phyloP scores from a whole-genome alignment of 148 eudicot genomes.

The Chenopodium suecicum region DNA sequence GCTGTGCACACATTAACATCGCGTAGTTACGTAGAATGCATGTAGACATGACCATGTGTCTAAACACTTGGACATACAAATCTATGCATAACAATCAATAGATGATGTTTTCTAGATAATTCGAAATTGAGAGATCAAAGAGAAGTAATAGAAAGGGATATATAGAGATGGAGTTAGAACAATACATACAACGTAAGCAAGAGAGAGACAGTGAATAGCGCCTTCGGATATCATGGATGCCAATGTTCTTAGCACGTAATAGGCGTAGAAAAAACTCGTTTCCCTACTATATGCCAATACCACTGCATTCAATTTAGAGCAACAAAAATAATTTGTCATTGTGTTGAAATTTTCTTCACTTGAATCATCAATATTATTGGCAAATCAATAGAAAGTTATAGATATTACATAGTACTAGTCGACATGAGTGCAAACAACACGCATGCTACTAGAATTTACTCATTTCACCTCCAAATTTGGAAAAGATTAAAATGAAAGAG shows the following conservation, averaged over 20 bases:
- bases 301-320: conserved; percentile 34
- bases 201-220: conserved; percentile 58
- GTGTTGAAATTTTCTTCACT: neutral
- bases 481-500: neutral
- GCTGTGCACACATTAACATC: too few species aligned
- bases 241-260: conserved; percentile 57
- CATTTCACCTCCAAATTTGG: neutral
- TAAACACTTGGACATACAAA: too few species aligned
- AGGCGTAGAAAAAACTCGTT: conserved; percentile 55
- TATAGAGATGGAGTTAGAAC: neutral
- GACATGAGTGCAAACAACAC: neutral
- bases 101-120: too few species aligned
- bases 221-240: conserved; percentile 63
- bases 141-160: neutral
- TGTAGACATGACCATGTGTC: too few species aligned
- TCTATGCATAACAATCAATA: too few species aligned
- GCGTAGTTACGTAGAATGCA: too few species aligned
- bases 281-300: conserved; percentile 72
- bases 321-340: neutral
- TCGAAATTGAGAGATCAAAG: too few species aligned
- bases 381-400: too few species aligned
- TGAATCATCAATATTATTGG: neutral
- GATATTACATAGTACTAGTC: too few species aligned
- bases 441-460: neutral
- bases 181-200: conserved; percentile 71